Evolutionary conservation across 768 basidiomycete species (phyloP).

Genomic region (Rhodotorula diobovata): DNA sequence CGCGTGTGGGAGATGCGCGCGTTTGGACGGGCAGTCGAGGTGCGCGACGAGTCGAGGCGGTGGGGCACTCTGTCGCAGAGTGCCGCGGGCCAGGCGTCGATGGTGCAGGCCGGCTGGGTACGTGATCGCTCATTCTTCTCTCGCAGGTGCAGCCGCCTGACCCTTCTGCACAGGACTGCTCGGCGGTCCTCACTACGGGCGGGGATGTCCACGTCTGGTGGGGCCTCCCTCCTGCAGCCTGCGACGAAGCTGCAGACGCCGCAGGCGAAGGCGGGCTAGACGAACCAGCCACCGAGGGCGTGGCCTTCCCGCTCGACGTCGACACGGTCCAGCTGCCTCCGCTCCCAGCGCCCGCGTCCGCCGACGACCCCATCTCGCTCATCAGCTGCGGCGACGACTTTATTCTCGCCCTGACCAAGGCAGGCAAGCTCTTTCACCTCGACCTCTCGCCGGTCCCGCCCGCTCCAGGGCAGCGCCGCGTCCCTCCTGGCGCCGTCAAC

Average conservation of each 20-base stretch:
- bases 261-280: conserved; percentile 11
- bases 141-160: not conserved
- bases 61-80: conserved; percentile 29
- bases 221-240: conserved; percentile 34
- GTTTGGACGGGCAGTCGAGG: conserved; percentile 60
- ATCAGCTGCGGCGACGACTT: conserved; percentile 72
- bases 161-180: conserved; percentile 58
- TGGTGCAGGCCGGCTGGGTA: conserved; percentile 18
- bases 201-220: conserved; percentile 74
- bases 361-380: conserved; percentile 58
- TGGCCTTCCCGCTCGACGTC: conserved; percentile 21
- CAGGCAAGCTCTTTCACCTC: conserved; percentile 70
- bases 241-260: not conserved
- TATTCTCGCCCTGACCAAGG: conserved; percentile 72
- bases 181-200: conserved; percentile 65
- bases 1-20: conserved; percentile 69
- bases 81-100: not conserved
- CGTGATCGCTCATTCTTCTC: not conserved
- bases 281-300: conserved; percentile 4
- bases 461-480: conserved; percentile 42
- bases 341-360: not conserved
- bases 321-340: conserved; percentile 32
- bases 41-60: conserved; percentile 7
- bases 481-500: not conserved
- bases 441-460: conserved; percentile 43